Evolutionary conservation across 257 asterid genomes (phyloP).

Genomic region (Ophiorrhiza pumila): DNA sequence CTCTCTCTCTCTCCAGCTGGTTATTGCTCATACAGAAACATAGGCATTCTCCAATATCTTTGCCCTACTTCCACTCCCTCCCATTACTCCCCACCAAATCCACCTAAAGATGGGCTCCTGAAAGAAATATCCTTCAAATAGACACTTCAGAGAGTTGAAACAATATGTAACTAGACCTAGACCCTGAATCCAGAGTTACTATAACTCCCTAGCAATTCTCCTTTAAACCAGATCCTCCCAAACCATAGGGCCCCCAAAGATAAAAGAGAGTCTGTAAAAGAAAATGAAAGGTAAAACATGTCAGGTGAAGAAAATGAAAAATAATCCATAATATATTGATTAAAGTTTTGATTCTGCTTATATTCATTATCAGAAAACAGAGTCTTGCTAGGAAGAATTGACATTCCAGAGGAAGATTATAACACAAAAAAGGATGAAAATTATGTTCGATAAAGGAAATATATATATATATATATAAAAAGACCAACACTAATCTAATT

Average conservation of each 20-base stretch:
- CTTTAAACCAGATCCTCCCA: neutral
- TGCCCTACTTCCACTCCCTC: neutral
- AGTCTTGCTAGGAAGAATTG: neutral
- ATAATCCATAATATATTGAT: neutral
- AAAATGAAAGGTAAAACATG: neutral
- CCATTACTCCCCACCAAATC: neutral
- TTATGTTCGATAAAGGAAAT: neutral
- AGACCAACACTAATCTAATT: too few relatives aligned
- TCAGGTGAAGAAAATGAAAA: neutral
- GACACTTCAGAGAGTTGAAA: neutral
- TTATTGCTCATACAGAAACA: neutral
- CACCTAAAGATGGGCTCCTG: neutral
- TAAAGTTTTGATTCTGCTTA: neutral
- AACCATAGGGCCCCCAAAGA: neutral
- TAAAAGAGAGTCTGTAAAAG: neutral
- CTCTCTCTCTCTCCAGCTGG: neutral
- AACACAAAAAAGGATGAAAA: neutral
- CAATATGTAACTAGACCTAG: neutral
- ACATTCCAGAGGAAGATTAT: neutral
- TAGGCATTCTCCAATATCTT: neutral
- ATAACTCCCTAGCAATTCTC: neutral
- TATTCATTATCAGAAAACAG: neutral
- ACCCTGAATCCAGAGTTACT: neutral
- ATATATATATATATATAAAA: too few relatives aligned
- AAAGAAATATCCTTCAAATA: neutral